These are phyloP conservation scores for Beauveria caledonica DNA, from an alignment of 2,329 filamentous ascomycete species.

Conservation along the genomic window DNA sequence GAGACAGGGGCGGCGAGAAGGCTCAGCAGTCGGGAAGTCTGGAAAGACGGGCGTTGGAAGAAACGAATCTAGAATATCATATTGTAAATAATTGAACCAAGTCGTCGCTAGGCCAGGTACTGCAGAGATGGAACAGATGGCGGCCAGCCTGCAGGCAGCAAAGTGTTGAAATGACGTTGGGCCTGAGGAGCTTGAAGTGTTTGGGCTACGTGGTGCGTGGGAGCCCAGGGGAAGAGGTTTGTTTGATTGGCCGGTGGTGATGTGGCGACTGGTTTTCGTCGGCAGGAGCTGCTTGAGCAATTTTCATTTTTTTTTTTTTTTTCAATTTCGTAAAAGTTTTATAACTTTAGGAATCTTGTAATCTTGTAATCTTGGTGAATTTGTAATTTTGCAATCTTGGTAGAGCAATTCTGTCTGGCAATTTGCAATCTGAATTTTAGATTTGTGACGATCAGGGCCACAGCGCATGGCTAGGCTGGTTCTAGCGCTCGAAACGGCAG, in stretches of 20 bases:
- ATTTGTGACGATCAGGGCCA: neutral
- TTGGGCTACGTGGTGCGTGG: neutral
- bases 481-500: neutral
- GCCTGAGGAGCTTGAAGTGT: neutral
- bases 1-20: neutral
- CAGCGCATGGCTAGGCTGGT: neutral
- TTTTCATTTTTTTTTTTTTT: neutral
- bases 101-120: neutral
- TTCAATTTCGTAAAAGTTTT: too few species aligned
- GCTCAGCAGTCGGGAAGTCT: neutral
- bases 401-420: too few species aligned
- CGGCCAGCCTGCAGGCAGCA: neutral
- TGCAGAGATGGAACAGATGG: neutral
- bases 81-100: neutral
- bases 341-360: too few species aligned
- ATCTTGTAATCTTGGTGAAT: too few species aligned
- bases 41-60: neutral
- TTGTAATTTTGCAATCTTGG: too few species aligned
- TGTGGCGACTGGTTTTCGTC: neutral
- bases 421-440: neutral
- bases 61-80: neutral
- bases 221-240: neutral
- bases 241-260: neutral
- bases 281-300: neutral
- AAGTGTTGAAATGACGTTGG: constrained; percentile 10